Percentiles rank a stretch among this genome's conserved stretches.
Conservation (phyloP, 495 filamentous ascomycete genomes). For the Penicillium psychrofluorescens region DNA sequence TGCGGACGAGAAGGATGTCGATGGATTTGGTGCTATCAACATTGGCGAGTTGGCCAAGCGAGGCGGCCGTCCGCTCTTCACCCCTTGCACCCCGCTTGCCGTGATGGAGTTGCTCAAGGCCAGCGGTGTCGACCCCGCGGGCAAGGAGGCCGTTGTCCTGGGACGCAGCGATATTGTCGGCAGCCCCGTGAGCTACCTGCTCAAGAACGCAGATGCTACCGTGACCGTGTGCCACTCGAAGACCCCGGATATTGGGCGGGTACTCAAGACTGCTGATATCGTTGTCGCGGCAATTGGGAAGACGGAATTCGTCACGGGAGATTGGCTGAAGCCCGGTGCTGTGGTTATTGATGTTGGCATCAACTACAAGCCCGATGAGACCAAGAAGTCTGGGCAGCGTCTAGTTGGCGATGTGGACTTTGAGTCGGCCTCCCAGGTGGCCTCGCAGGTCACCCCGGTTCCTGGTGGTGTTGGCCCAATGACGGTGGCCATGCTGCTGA, state of each 20-base stretch:
- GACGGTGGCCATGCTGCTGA: constrained; percentile 93
- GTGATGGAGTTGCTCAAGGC: constrained; percentile 88
- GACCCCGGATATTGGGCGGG: constrained; percentile 61
- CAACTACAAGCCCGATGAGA: constrained; percentile 90
- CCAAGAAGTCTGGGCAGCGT: constrained; percentile 86
- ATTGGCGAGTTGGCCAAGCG: constrained; percentile 95
- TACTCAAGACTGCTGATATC: constrained; percentile 81
- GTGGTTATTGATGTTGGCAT: constrained; percentile 98
- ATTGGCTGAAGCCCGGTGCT: constrained; percentile 88
- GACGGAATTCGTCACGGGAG: constrained; percentile 80
- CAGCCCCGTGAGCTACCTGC: constrained; percentile 88
- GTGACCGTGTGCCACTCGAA: constrained; percentile 94
- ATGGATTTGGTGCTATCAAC: constrained; percentile 89
- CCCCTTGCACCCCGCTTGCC: constrained; percentile 92
- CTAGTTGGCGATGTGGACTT: constrained; percentile 97
- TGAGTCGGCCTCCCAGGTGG: constrained; percentile 75
- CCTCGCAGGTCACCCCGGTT: constrained; percentile 93
- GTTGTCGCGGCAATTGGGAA: constrained; percentile 88
- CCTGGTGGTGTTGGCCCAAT: constrained; percentile 96
- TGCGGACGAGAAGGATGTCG: constrained; percentile 90
- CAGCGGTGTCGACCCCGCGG: constrained; percentile 71
- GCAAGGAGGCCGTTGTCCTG: constrained; percentile 91
- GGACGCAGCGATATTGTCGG: constrained; percentile 96
- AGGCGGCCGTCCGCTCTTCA: constrained; percentile 78
- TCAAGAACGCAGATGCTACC: constrained; percentile 92